Evolutionary conservation across 257 asterid species (phyloP).

Genomic region (Cynanchum wilfordii): DNA sequence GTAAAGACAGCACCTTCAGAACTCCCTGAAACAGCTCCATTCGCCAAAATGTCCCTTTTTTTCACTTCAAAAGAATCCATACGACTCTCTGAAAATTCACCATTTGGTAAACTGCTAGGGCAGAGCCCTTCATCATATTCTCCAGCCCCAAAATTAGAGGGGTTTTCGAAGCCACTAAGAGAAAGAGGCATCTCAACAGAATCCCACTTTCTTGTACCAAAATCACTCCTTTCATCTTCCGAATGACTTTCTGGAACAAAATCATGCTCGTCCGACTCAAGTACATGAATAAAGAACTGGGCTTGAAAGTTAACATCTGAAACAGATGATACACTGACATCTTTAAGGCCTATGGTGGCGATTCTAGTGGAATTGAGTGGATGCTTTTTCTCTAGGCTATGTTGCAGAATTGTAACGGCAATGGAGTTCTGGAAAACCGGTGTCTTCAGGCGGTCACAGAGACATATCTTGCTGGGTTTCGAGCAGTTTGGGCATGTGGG

Average conservation of each 20-base stretch:
- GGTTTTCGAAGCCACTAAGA: background rate
- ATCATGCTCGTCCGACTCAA: constrained; percentile 9
- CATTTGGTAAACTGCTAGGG: constrained; percentile 8
- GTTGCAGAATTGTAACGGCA: constrained; percentile 71
- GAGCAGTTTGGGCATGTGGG: constrained; percentile 68
- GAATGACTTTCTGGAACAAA: constrained; percentile 1
- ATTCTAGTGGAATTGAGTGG: constrained; percentile 81
- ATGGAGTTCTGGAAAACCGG: constrained; percentile 54
- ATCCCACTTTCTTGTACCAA: constrained; percentile 23
- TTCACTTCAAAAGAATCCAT: background rate
- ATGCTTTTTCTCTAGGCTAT: constrained; percentile 66
- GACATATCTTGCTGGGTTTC: constrained; percentile 63
- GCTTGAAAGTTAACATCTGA: constrained; percentile 65
- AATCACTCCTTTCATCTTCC: constrained; percentile 29
- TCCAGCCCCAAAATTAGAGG: constrained; percentile 12
- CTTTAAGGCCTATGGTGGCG: constrained; percentile 53
- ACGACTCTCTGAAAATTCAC: background rate
- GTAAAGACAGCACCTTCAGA: constrained; percentile 15
- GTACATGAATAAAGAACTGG: constrained; percentile 36
- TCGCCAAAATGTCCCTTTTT: background rate
- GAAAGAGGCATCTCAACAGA: constrained; percentile 3
- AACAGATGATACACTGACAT: constrained; percentile 43
- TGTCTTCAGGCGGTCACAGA: constrained; percentile 53
- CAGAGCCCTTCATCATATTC: constrained; percentile 2
- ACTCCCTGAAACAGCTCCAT: constrained; percentile 12